Percentiles rank a stretch among this genome's conserved stretches.
Conservation (phyloP, 1,284 basidiomycete genomes). For the Paramarasmius palmivorus region DNA sequence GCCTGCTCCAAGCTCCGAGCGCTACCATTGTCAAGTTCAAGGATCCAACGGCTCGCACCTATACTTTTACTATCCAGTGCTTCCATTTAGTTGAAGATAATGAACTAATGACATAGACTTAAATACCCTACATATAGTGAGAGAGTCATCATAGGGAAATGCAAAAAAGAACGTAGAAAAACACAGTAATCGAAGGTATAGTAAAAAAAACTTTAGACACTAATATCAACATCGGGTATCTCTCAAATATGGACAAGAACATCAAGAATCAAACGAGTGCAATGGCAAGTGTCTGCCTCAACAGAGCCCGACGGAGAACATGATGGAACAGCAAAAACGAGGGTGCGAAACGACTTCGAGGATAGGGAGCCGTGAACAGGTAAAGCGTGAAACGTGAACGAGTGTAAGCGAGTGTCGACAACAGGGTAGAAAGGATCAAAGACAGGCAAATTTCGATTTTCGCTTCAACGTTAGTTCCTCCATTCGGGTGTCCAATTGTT, state of each 20-base stretch:
- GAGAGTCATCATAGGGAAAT: slow-evolving; percentile 12
- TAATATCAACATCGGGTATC: not conserved
- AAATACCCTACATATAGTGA: slow-evolving; percentile 19
- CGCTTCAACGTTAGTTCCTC: slow-evolving; percentile 75
- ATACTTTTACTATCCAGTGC: too few relatives aligned
- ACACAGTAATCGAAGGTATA: slow-evolving; percentile 5
- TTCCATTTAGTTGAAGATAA: not conserved
- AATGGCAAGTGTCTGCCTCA: too few relatives aligned
- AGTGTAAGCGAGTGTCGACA: slow-evolving; percentile 5
- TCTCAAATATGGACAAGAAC: not conserved
- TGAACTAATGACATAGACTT: slow-evolving; percentile 2
- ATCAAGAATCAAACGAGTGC: too few relatives aligned
- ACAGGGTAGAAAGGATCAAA: slow-evolving; percentile 41
- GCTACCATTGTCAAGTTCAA: too few relatives aligned
- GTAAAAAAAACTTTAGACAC: slow-evolving; percentile 7
- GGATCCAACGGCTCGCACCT: too few relatives aligned
- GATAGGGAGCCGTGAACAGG: not conserved
- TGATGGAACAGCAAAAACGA: not conserved
- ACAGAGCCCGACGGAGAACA: not conserved
- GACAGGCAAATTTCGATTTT: slow-evolving; percentile 84
- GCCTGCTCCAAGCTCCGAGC: not conserved
- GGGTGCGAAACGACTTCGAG: not conserved
- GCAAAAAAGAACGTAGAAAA: slow-evolving; percentile 5
- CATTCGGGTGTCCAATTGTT: slow-evolving; percentile 83
- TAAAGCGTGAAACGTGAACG: slow-evolving; percentile 3